Evolutionary conservation across 805 yeast species (phyloP).

Genomic region (Myxozyma kluyveri): DNA sequence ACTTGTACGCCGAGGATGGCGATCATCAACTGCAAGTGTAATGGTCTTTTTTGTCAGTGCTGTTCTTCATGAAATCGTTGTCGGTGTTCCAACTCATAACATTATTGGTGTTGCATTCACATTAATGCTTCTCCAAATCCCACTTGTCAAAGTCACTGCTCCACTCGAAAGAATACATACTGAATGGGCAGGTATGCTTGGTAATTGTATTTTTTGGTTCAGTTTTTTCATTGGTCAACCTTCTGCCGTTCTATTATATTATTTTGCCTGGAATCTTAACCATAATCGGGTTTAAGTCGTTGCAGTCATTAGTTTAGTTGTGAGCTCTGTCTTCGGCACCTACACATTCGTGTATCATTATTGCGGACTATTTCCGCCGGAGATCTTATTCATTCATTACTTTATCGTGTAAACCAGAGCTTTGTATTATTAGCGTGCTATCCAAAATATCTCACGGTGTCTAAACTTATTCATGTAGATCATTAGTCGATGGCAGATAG

Average conservation of each 20-base stretch:
- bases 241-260: conserved; percentile 45
- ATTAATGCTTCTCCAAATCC: conserved; percentile 46
- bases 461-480: too few relatives aligned
- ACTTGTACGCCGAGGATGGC: conserved; percentile 39
- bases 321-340: too few relatives aligned
- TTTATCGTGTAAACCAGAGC: too few relatives aligned
- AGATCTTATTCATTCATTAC: too few relatives aligned
- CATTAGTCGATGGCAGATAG: too few relatives aligned
- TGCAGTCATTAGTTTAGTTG: too few relatives aligned
- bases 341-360: too few relatives aligned
- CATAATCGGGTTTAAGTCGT: too few relatives aligned
- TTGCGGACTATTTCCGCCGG: too few relatives aligned
- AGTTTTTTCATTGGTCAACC: conserved; percentile 49
- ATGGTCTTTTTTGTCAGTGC: conserved; percentile 46
- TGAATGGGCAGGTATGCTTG: conserved; percentile 41
- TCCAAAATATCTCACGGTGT: too few relatives aligned
- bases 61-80: conserved; percentile 46
- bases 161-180: conserved; percentile 45
- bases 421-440: too few relatives aligned
- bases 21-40: conserved; percentile 37
- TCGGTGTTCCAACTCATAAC: conserved; percentile 49
- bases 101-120: conserved; percentile 42
- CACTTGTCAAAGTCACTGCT: conserved; percentile 43
- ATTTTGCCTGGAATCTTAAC: conserved; percentile 44
- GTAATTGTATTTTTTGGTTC: conserved; percentile 49